A percentile compares a stretch with the other conserved stretches of the same genome.
Evolutionary conservation across 2,329 filamentous ascomycete genomes (phyloP).

Genomic region (Metarhizium album): DNA sequence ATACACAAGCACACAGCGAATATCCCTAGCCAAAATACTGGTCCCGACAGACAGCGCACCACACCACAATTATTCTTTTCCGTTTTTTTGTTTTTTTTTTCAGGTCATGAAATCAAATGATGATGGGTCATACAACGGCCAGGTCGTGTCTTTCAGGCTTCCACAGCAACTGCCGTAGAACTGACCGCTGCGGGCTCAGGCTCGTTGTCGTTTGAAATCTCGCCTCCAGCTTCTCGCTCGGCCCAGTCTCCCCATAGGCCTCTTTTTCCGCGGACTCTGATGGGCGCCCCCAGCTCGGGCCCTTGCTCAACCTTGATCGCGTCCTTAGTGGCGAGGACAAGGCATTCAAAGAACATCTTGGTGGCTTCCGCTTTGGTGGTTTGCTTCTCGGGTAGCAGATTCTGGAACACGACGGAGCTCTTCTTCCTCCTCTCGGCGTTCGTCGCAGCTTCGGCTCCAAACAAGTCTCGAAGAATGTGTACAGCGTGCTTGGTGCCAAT

Average conservation of each 20-base stretch:
- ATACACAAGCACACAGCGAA: conserved; percentile 20
- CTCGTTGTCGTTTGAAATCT: conserved; percentile 43
- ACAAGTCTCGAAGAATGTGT: conserved; percentile 81
- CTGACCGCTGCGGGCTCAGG: conserved; percentile 24
- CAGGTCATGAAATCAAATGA: neutral
- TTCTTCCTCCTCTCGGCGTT: conserved; percentile 65
- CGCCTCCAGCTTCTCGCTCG: conserved; percentile 59
- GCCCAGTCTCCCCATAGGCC: conserved; percentile 98
- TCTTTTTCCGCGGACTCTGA: conserved; percentile 80
- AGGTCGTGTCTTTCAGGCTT: conserved; percentile 18
- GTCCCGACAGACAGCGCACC: neutral
- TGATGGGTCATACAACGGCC: conserved; percentile 7
- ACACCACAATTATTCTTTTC: conserved; percentile 3
- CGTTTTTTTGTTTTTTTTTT: too few relatives aligned
- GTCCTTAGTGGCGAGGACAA: conserved; percentile 94
- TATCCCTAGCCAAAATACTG: conserved; percentile 9
- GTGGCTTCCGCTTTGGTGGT: conserved; percentile 86
- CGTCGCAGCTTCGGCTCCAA: conserved; percentile 61
- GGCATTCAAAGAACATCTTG: conserved; percentile 98
- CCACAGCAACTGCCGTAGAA: conserved; percentile 25
- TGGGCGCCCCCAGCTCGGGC: conserved; percentile 62
- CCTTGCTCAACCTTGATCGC: conserved; percentile 93
- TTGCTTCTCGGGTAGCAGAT: conserved; percentile 70
- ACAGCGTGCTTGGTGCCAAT: conserved; percentile 92
- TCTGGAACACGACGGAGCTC: conserved; percentile 75